These are phyloP conservation scores for Zygotorulaspora mrakii DNA, from an alignment of 1,139 yeast genomes.

Conservation along the genomic window DNA sequence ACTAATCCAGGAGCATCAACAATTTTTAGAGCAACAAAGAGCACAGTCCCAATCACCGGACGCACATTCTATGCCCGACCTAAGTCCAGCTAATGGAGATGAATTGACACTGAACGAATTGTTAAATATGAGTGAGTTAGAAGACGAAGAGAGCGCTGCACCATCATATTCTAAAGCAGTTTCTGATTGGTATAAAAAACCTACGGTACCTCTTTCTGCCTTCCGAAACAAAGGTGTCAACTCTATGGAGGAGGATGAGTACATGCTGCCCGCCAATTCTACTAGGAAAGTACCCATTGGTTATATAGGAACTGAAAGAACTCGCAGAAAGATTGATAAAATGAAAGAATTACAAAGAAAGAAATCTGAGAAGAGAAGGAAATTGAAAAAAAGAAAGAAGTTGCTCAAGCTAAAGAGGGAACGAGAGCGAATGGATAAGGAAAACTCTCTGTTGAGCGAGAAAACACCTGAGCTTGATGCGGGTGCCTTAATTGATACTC, in stretches of 20 bases:
- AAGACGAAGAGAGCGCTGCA: conserved; percentile 61
- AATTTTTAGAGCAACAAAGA: conserved; percentile 27
- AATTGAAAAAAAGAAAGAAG: conserved; percentile 34
- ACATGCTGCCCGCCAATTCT: conserved; percentile 32
- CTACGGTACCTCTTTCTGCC: conserved; percentile 79
- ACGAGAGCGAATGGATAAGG: conserved; percentile 30
- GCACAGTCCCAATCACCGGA: conserved; percentile 22
- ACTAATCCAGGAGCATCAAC: conserved; percentile 33
- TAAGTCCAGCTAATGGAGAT: conserved; percentile 40
- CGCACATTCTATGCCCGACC: conserved; percentile 16
- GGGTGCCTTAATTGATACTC: conserved; percentile 7
- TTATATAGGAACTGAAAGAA: conserved; percentile 37
- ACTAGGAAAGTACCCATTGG: conserved; percentile 37
- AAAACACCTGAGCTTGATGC: conserved; percentile 11
- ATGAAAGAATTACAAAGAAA: conserved; percentile 37
- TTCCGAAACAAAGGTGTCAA: conserved; percentile 70
- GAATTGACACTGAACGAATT: conserved; percentile 81
- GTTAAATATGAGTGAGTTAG: conserved; percentile 82
- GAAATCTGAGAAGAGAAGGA: conserved; percentile 32
- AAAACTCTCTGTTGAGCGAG: conserved; percentile 11
- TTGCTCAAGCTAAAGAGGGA: conserved; percentile 31
- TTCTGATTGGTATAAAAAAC: conserved; percentile 42
- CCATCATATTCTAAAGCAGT: conserved; percentile 17
- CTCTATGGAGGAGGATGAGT: conserved; percentile 36
- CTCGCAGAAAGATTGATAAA: conserved; percentile 36